phyloP scores from a whole-genome alignment of 2,329 filamentous ascomycete genomes.

The Colletotrichum karsti region DNA sequence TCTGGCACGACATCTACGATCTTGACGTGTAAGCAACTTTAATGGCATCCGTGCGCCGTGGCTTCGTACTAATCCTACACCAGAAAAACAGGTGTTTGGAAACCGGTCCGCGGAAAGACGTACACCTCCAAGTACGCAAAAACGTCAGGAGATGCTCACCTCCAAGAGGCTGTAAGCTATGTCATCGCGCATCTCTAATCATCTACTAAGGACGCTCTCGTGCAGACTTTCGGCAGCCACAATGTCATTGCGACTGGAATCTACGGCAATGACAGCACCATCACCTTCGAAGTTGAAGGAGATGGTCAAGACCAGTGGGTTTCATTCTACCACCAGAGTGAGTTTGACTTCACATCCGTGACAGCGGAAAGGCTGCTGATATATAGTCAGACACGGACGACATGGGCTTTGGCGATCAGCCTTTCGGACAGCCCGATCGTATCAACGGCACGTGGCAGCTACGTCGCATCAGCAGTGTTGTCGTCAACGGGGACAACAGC shows the following conservation, averaged over 20 bases:
- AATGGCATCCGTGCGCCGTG: no score
- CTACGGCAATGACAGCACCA: conserved; percentile 60
- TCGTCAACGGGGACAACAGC: conserved; percentile 57
- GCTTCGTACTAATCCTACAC: no score
- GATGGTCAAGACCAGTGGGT: conserved; percentile 61
- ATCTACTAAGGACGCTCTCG: no score
- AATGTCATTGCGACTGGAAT: conserved; percentile 59
- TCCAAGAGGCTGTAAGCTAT: conserved; percentile 64
- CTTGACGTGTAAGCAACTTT: no score
- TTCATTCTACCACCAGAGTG: conserved; percentile 65
- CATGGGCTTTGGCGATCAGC: conserved; percentile 65
- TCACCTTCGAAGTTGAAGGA: conserved; percentile 55
- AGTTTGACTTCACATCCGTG: no score
- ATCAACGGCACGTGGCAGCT: conserved; percentile 68
- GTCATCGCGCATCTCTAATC: no score
- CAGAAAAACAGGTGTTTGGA: conserved; percentile 57
- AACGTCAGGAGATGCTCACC: conserved; percentile 51
- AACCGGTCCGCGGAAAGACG: conserved; percentile 53
- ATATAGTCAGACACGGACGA: conserved; percentile 56
- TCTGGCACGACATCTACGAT: conserved; percentile 64
- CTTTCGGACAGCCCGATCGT: conserved; percentile 64
- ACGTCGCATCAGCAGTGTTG: conserved; percentile 65
- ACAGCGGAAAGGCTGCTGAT: no score
- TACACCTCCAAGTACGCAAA: conserved; percentile 49
- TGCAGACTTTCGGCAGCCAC: conserved; percentile 55